Evolutionary conservation across 2,329 filamentous ascomycete species (phyloP).

Genomic region (Coleophoma cylindrospora): DNA sequence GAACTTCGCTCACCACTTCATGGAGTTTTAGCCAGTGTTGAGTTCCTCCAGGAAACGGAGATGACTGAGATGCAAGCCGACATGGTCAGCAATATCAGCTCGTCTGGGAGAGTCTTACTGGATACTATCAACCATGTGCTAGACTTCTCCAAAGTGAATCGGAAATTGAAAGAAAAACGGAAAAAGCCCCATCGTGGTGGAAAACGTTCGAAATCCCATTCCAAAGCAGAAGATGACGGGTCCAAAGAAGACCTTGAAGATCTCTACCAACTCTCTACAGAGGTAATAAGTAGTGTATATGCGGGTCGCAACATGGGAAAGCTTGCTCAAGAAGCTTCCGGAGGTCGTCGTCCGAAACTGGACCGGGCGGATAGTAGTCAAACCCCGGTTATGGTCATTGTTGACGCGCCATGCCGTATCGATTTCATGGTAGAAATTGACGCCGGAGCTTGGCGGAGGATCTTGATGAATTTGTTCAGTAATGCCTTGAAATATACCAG

Average conservation of each 20-base stretch:
- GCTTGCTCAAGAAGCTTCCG: constrained; percentile 5
- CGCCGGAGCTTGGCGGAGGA: constrained; percentile 41
- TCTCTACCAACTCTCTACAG: constrained; percentile 21
- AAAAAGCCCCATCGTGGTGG: constrained; percentile 10
- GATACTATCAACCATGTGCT: constrained; percentile 49
- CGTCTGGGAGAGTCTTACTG: constrained; percentile 44
- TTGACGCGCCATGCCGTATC: constrained; percentile 43
- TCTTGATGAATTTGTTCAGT: constrained; percentile 59
- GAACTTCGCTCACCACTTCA: constrained; percentile 58
- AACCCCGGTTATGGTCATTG: constrained; percentile 36
- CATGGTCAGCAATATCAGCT: constrained; percentile 43
- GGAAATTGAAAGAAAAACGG: constrained; percentile 16
- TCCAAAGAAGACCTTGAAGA: constrained; percentile 17
- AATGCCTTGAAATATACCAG: constrained; percentile 60
- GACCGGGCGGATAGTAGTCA: constrained; percentile 3
- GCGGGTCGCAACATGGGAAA: constrained; percentile 20
- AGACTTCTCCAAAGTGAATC: constrained; percentile 51
- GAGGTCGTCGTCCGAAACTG: neutral
- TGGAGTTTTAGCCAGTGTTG: constrained; percentile 49
- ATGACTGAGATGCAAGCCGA: constrained; percentile 41
- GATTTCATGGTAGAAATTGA: constrained; percentile 51
- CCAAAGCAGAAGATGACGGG: constrained; percentile 7
- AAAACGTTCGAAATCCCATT: constrained; percentile 5
- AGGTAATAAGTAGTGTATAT: constrained; percentile 25
- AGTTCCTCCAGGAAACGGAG: constrained; percentile 46